Base-by-base conservation (phyloP, 139 green algal species). In the Yamagishiella unicocca region DNA sequence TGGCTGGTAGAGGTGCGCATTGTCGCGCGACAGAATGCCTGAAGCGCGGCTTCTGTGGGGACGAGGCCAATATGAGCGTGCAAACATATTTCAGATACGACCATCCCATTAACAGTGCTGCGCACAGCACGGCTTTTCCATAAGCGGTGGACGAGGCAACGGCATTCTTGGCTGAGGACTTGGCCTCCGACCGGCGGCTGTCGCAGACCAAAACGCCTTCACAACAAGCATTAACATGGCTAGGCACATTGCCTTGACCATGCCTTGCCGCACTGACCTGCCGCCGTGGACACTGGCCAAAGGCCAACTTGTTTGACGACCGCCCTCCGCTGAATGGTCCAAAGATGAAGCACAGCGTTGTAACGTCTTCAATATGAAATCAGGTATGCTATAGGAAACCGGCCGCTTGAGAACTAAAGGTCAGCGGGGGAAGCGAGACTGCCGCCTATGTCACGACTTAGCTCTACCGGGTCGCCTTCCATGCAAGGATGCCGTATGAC, bases 121-220 rank as follows among this genome's bases (percentile, higher is more conserved):
- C n/a, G 17, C 14, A 58, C 50, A 17, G 50, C 14, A 58, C 17
- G 50, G 12, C 50, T 58, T 58, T 17, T 12, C 50, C 17, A 58
- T 25, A 17, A 35, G 58, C 19, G 24, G 37, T n/a, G 42, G 40
- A 78, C 40, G 70, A 53, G 70, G 42, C 25, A 54, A 17, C 12
- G 50, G 50, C 50, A 25, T 58, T 58, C 24, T 78, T 27, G 27
- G 70, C 38, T 35, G 24, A 67, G 50, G 58, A 29, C 19, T 58
- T 78, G 70, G 70, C 37, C 40, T 67, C 40, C 40, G 33, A 53
- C 19, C 70, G 70, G 70, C 70, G 70, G 70, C 70, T 55, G 38
- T 31, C 9, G 40, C 1, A 78, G 70, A 46, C 66, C 9, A 27
- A 14, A 74, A 74, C 66, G 9, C 62, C 22, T 71, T 6, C 64